Evolutionary conservation across 2,329 filamentous ascomycete species (phyloP).

Genomic region (Penicillium sp.): DNA sequence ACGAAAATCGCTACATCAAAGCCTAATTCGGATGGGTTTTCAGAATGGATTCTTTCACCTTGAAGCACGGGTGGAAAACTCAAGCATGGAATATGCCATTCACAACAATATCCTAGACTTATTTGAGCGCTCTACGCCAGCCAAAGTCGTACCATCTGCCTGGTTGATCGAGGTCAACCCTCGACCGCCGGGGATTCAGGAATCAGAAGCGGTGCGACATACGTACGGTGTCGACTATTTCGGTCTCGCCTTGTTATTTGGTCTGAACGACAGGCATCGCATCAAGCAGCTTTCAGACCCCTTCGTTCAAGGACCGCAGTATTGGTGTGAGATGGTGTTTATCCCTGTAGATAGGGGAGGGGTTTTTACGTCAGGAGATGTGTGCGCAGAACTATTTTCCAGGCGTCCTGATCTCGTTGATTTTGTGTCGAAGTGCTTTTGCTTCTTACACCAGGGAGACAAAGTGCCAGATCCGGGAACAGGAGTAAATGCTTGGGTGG

Average conservation of each 20-base stretch:
- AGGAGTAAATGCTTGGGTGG: background rate
- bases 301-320: background rate
- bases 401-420: background rate
- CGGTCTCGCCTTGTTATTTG: background rate
- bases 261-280: background rate
- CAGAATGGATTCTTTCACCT: background rate
- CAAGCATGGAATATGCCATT: background rate
- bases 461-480: background rate
- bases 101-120: background rate
- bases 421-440: background rate
- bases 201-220: too few species aligned
- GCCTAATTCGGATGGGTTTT: background rate
- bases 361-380: background rate
- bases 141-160: too few species aligned
- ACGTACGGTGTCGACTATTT: constrained; percentile 1
- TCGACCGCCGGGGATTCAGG: background rate
- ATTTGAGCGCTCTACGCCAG: background rate
- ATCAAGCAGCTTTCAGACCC: background rate
- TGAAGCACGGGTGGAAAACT: background rate
- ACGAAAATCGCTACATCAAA: background rate
- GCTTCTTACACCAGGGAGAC: background rate
- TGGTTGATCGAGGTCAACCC: constrained; percentile 1
- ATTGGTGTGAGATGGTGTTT: background rate
- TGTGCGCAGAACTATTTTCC: background rate
- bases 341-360: background rate